Percentiles rank a stretch among this genome's conserved stretches.
Conservation (phyloP, 176 grass and related monocot species). For the Eleusine coracana region DNA sequence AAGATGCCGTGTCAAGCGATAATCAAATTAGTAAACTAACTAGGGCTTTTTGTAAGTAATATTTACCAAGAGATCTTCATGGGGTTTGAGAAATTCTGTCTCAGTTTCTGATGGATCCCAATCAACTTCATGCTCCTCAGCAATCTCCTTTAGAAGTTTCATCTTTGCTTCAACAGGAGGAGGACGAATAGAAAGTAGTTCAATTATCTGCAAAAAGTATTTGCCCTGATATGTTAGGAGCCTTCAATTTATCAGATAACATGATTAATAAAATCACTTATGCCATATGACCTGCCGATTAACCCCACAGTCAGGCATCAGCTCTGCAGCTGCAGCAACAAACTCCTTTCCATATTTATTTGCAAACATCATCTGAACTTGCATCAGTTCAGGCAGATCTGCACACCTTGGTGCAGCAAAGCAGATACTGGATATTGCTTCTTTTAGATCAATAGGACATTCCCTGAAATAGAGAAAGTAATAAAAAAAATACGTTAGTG, state of each 20-base stretch:
- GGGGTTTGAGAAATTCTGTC: constrained; percentile 76
- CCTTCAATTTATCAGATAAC: constrained; percentile 5
- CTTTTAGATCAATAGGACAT: constrained; percentile 99
- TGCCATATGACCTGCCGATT: constrained; percentile 81
- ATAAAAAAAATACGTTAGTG: background rate
- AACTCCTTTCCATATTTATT: constrained; percentile 97
- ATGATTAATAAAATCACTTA: constrained; percentile 26
- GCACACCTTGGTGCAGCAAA: constrained; percentile 96
- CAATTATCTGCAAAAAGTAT: constrained; percentile 77
- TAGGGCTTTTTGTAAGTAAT: constrained; percentile 1
- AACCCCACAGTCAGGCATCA: constrained; percentile 92
- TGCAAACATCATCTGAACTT: constrained; percentile 92
- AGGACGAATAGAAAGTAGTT: constrained; percentile 88
- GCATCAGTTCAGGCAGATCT: constrained; percentile 84
- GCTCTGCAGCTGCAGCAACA: constrained; percentile 73
- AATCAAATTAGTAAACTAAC: constrained; percentile 22
- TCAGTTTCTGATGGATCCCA: constrained; percentile 93
- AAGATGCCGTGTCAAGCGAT: constrained; percentile 17
- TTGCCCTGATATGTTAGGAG: constrained; percentile 15
- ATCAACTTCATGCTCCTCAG: constrained; percentile 94
- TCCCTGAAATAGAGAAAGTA: constrained; percentile 57
- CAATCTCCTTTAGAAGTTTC: constrained; percentile 95
- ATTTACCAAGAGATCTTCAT: constrained; percentile 95
- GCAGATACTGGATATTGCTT: constrained; percentile 96
- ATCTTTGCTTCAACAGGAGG: constrained; percentile 79